Evolutionary conservation across 176 grass and related monocot species (phyloP).

Genomic region (Tuctoria greenei): DNA sequence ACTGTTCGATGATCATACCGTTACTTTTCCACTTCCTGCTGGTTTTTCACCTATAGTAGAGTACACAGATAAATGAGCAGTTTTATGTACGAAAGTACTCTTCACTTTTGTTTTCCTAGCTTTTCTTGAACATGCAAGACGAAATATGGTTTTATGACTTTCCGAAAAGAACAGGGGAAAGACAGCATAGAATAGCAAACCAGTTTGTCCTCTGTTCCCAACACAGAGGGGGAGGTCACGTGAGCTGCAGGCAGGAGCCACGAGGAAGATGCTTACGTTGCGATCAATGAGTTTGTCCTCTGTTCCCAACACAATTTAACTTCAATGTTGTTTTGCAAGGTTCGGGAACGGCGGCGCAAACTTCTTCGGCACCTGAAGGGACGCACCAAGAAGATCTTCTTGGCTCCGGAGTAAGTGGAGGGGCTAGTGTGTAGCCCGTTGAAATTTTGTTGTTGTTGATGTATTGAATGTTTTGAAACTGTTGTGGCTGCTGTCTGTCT

Average conservation of each 20-base stretch:
- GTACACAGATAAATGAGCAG: background rate
- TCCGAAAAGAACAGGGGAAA: conserved; percentile 2
- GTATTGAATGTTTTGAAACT: too few relatives aligned
- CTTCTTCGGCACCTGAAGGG: too few relatives aligned
- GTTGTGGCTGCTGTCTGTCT: too few relatives aligned
- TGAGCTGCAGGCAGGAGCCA: conserved; percentile 25
- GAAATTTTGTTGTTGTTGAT: too few relatives aligned
- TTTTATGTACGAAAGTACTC: background rate
- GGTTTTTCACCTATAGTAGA: background rate
- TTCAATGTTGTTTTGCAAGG: too few relatives aligned
- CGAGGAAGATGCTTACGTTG: conserved; percentile 33
- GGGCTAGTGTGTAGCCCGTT: too few relatives aligned
- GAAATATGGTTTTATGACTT: background rate
- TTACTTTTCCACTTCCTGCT: background rate
- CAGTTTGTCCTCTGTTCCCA: conserved; percentile 23
- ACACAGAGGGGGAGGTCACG: conserved; percentile 23
- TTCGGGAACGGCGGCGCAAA: too few relatives aligned
- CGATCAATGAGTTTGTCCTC: too few relatives aligned
- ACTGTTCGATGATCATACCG: background rate
- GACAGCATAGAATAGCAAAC: conserved; percentile 9
- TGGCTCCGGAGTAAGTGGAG: too few relatives aligned
- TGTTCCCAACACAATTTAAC: too few relatives aligned
- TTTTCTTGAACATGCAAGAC: background rate
- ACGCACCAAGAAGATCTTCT: too few relatives aligned
- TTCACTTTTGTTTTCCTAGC: background rate